Percentiles rank a stretch among this genome's conserved stretches.
Conservation (phyloP, 2,329 filamentous ascomycete genomes). For the Zalaria sp. region DNA sequence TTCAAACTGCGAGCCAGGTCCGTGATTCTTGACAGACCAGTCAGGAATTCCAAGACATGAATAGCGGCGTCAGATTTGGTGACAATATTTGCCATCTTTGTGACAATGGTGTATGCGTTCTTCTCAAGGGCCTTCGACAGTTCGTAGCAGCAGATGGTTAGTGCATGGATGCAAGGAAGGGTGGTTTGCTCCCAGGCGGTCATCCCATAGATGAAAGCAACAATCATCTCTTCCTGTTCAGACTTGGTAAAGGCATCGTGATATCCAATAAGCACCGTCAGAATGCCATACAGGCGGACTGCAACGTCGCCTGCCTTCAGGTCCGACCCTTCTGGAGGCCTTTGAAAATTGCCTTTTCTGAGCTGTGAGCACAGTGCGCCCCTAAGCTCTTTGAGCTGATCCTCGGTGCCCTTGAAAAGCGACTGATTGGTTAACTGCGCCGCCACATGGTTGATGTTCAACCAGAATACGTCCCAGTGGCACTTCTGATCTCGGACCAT, state of each 20-base stretch:
- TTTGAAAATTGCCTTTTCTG: constrained; percentile 59
- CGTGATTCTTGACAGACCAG: constrained; percentile 70
- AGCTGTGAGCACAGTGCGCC: constrained; percentile 72
- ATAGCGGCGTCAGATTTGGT: constrained; percentile 84
- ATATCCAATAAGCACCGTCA: constrained; percentile 84
- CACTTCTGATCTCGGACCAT: constrained; percentile 9
- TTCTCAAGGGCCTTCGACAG: constrained; percentile 78
- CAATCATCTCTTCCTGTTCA: constrained; percentile 81
- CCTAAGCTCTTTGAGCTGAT: constrained; percentile 63
- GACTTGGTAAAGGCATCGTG: constrained; percentile 70
- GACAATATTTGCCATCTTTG: constrained; percentile 91
- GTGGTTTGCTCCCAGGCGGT: constrained; percentile 42
- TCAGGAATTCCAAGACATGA: constrained; percentile 92
- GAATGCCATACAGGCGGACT: constrained; percentile 71
- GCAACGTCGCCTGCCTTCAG: constrained; percentile 79
- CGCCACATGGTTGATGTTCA: constrained; percentile 71
- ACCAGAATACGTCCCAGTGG: constrained; percentile 81
- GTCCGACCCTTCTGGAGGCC: constrained; percentile 65
- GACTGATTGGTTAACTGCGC: constrained; percentile 83
- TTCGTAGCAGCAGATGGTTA: constrained; percentile 92
- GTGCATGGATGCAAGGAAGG: constrained; percentile 84
- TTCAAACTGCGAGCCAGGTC: constrained; percentile 78
- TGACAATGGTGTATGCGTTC: constrained; percentile 69
- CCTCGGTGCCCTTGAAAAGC: constrained; percentile 60
- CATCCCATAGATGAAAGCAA: constrained; percentile 74